A percentile compares a stretch with the other conserved stretches of the same genome.
Evolutionary conservation across 179 eudicot species (phyloP).

Genomic region (Spergularia azorica): DNA sequence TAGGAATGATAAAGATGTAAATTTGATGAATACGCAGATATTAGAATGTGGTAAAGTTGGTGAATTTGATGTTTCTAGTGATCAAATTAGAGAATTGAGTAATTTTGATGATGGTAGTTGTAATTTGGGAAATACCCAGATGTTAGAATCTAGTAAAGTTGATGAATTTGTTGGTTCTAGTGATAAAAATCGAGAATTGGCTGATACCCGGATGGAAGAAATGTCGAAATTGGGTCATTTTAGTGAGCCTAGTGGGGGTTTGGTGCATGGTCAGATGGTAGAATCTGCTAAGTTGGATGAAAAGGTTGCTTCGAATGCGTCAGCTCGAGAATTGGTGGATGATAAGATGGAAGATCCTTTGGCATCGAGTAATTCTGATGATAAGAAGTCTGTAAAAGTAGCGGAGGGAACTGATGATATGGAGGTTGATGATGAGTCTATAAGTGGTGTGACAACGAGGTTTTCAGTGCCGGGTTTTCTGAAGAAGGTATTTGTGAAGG

Average conservation of each 20-base stretch:
- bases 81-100: slow-evolving; percentile 16
- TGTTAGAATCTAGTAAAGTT: slow-evolving; percentile 17
- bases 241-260: neutral
- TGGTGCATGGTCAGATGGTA: slow-evolving; percentile 4
- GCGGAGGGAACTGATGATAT: slow-evolving; percentile 34
- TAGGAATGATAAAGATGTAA: slow-evolving; percentile 2
- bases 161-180: slow-evolving; percentile 14
- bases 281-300: slow-evolving; percentile 11
- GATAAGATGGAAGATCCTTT: neutral
- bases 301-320: neutral
- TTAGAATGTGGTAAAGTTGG: slow-evolving; percentile 6
- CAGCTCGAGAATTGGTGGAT: slow-evolving; percentile 1
- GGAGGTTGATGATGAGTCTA: slow-evolving; percentile 56
- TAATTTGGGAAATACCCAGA: slow-evolving; percentile 25
- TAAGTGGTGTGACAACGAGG: slow-evolving; percentile 31
- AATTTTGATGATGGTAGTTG: slow-evolving; percentile 6
- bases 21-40: slow-evolving; percentile 22
- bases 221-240: slow-evolving; percentile 11
- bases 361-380: neutral
- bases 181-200: slow-evolving; percentile 15
- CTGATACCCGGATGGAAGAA: slow-evolving; percentile 20
- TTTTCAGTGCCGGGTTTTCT: slow-evolving; percentile 76
- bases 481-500: slow-evolving; percentile 71
- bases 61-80: neutral
- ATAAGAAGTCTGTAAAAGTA: slow-evolving; percentile 8